Base-by-base conservation (phyloP, 192 early-diverging fungal genomes). In the Coemansia guatemalensis region DNA sequence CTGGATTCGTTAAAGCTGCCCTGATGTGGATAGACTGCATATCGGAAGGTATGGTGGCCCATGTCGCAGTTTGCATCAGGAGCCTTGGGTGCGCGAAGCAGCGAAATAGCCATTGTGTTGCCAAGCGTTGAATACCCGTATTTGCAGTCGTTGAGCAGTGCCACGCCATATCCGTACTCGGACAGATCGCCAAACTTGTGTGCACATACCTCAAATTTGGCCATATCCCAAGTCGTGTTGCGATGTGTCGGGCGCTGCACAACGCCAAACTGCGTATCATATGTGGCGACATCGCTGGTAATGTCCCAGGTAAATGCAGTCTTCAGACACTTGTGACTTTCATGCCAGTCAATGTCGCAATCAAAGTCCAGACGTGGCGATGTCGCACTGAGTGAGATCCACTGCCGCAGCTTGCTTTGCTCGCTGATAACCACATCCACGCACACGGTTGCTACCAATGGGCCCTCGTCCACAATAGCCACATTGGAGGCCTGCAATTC, bases 181-280 rank as follows among this genome's bases (percentile, higher is more conserved):
- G 93, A 95, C n/a, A 94, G 81, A 55, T 99, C 97, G 8, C 88
- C 97, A 83, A 92, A 99, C 61, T 95, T 95, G 83, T 99, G 97
- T 0, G 87, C 96, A 64, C 93, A 95, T 2, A 97, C 96, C 82
- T 98, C 96, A 69, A 99, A 99, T 55, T 91, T 89, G 26, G 78
- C 85, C 83, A 84, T 82, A 48, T 93, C 95, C 88, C 94, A 96
- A 29, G 87, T 84, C 5, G 91, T 99, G 73, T 98, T 99, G 83
- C 85, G 93, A 51, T 97, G 96, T 20, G 97, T 97, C 4, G 97
- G 93, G 14, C 97, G 82, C 69, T 92, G 92, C 14, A 97, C 78
- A 20, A 86, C 88, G 8, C 96, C 96, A 82, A 92, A 97, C 72
- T 96, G 95, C 11, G 94, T 93, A 64, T 99, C 96, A 69, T 97